phyloP scores from a whole-genome alignment of 768 basidiomycete genomes.

The Boletales sp. region DNA sequence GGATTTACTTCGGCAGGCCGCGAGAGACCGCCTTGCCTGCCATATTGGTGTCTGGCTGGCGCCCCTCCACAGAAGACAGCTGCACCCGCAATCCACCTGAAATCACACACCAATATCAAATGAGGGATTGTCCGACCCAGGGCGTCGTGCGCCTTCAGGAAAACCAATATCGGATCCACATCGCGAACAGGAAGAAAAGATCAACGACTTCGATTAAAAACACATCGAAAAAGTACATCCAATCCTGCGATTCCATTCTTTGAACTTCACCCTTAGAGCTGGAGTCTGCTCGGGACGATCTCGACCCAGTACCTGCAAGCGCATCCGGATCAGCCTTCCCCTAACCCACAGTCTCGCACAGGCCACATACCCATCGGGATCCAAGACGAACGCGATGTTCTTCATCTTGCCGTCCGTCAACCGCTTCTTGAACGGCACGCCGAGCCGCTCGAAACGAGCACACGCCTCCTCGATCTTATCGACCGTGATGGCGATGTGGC shows the following conservation, averaged over 20 bases:
- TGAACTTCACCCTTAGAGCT: conserved; percentile 17
- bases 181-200: neutral
- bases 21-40: too few relatives aligned
- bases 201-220: conserved; percentile 3
- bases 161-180: too few relatives aligned
- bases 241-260: neutral
- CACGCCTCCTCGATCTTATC: conserved; percentile 82
- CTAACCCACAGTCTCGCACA: neutral
- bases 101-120: too few relatives aligned
- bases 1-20: too few relatives aligned
- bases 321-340: neutral
- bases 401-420: conserved; percentile 84
- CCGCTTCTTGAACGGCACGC: conserved; percentile 85
- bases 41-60: too few relatives aligned
- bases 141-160: too few relatives aligned
- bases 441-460: conserved; percentile 73
- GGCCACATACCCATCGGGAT: conserved; percentile 68
- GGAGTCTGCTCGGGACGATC: conserved; percentile 39
- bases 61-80: too few relatives aligned
- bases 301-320: conserved; percentile 60
- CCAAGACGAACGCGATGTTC: conserved; percentile 79
- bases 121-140: too few relatives aligned
- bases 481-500: conserved; percentile 86
- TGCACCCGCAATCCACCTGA: too few relatives aligned
- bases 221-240: neutral